Conservation (phyloP, 202 grass and related monocot species). For the Panicum virgatum region DNA sequence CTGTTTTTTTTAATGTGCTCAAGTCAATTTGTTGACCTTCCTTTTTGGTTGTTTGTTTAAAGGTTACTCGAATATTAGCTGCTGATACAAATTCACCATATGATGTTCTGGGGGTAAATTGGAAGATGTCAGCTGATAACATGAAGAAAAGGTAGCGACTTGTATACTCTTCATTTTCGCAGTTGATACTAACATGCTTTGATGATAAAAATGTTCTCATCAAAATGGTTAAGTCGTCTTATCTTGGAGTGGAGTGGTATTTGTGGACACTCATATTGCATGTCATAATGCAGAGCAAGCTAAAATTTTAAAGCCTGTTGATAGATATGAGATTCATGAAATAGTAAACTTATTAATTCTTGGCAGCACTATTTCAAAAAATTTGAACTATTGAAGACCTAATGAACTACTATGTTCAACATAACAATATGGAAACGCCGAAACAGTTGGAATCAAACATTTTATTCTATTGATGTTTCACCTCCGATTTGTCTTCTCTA, state of each 20-base stretch:
- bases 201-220: neutral
- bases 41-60: slow-evolving; percentile 22
- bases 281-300: neutral
- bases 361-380: neutral
- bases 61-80: slow-evolving; percentile 87
- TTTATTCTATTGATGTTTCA: neutral
- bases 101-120: slow-evolving; percentile 89
- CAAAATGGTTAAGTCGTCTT: neutral
- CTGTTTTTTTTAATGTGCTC: slow-evolving; percentile 12
- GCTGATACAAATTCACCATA: slow-evolving; percentile 78
- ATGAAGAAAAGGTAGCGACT: slow-evolving; percentile 87
- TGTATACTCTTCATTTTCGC: slow-evolving; percentile 21
- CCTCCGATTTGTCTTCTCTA: neutral
- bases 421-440: neutral
- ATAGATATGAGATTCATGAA: neutral
- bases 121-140: slow-evolving; percentile 93
- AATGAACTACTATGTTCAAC: neutral
- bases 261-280: neutral
- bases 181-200: neutral
- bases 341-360: neutral
- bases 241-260: neutral
- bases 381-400: neutral
- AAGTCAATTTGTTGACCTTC: slow-evolving; percentile 2
- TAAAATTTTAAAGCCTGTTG: neutral
- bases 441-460: neutral